Evolutionary conservation across 257 asterid species (phyloP), one percentile per base, ranked within the genome.

Genomic region (Cynanchum wilfordii): DNA sequence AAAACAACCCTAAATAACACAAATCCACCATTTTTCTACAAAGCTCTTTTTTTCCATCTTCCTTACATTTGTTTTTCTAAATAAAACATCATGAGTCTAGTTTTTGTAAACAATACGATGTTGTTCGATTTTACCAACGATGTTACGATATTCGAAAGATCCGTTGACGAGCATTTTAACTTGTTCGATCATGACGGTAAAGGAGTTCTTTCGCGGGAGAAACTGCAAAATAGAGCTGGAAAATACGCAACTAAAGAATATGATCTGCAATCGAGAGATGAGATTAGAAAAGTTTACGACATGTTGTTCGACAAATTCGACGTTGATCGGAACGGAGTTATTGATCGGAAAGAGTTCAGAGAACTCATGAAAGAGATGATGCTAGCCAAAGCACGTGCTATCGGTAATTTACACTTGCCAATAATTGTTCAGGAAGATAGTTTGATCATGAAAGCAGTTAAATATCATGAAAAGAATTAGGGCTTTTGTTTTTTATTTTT

Each of bases 351-450:
- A 5, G 83, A 81, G 40, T 88, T 88, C 57, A 50, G 49, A 24
- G 79, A 71, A 10, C 75, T 89, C 30, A 76, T 82, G 79, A 83
- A 78, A 81, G 95, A 87, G 78, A 72, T 89, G 74, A 74, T 87
- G 85, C 81, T 89, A 30, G 92, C 91, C 3, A 89, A 89, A 30
- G 95, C 90, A 52, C 81, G 87, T 11, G 86, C 90, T 54, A 77
- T 87, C 9, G 95, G 92, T 0, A 71, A 84, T 69, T 87, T 85
- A 0, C 92, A 89, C 0, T 73, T 87, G 51, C 80, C 77, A 15
- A 77, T 89, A 29, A 87, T 89, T 84, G 86, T 85, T 58, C 92
- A 87, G 78, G 87, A 50, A 11, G 97, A 90, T 75, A 88, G 93
- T 66, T 74, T 88, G 83, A 87, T 87, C 27, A 83, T 87, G 95